These are phyloP conservation scores for Purpureocillium takamizusanense DNA, from an alignment of 2,329 filamentous ascomycete species.

Conservation along the genomic window DNA sequence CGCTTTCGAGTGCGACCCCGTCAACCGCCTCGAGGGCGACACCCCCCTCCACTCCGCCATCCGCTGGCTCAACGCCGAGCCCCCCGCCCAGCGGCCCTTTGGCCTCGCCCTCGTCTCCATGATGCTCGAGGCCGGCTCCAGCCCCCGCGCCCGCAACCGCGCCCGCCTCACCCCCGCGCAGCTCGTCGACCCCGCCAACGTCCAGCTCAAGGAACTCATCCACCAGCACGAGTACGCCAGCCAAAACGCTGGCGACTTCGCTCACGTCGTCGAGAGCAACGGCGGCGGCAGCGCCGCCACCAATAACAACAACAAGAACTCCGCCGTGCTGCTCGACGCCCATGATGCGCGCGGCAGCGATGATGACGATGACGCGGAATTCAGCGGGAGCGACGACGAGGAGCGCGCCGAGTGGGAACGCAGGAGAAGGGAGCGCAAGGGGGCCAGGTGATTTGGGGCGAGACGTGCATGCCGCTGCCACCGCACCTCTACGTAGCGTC, in stretches of 20 bases:
- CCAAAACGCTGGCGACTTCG: conserved; percentile 50
- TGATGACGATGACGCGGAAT: conserved; percentile 48
- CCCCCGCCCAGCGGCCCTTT: conserved; percentile 52
- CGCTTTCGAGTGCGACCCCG: conserved; percentile 75
- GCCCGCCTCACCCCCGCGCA: conserved; percentile 62
- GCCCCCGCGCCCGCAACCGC: conserved; percentile 55
- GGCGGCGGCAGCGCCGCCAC: conserved; percentile 10
- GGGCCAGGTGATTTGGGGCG: conserved; percentile 9
- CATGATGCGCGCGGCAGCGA: conserved; percentile 12
- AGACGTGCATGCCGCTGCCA: not conserved
- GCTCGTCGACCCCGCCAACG: conserved; percentile 64
- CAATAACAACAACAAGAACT: conserved; percentile 4
- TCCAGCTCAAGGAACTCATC: conserved; percentile 51
- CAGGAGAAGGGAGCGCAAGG: conserved; percentile 34
- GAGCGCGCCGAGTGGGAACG: conserved; percentile 54
- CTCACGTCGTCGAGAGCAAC: conserved; percentile 22
- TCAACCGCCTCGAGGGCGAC: conserved; percentile 62
- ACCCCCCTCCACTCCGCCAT: conserved; percentile 74
- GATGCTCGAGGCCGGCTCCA: conserved; percentile 70
- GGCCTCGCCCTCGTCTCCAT: conserved; percentile 64
- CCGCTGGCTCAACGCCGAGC: conserved; percentile 64
- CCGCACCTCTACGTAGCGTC: not conserved
- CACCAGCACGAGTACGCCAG: conserved; percentile 61
- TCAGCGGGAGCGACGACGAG: conserved; percentile 56
- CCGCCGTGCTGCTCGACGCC: no score